Conservation (phyloP, 306 rosid species). For the Citrullus mucosospermus region DNA sequence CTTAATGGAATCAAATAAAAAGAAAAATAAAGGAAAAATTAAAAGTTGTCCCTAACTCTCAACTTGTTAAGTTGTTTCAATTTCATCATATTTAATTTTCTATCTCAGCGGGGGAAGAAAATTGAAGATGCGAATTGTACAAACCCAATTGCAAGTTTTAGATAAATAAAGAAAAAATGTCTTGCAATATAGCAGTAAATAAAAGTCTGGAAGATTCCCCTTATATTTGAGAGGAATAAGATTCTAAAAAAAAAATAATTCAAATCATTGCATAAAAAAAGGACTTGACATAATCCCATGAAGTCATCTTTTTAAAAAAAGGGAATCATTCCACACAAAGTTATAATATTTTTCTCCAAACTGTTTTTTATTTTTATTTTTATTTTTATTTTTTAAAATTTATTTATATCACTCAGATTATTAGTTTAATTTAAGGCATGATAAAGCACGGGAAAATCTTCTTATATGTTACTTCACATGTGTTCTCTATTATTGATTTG, state of each 20-base stretch:
- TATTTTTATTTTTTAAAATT: background rate
- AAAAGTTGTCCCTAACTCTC: no score
- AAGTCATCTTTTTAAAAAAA: background rate
- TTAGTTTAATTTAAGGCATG: background rate
- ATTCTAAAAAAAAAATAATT: background rate
- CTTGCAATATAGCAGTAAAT: background rate
- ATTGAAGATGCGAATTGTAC: background rate
- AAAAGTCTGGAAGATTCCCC: background rate
- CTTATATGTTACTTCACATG: background rate
- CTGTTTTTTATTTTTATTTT: background rate
- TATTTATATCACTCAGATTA: background rate
- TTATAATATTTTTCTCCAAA: background rate
- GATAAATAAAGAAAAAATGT: no score
- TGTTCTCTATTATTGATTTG: background rate
- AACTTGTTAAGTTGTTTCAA: no score
- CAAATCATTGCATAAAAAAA: background rate
- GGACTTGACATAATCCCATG: background rate
- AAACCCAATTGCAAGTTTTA: background rate
- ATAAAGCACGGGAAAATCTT: background rate
- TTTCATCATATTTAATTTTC: no score
- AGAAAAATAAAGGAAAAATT: no score
- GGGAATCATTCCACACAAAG: background rate
- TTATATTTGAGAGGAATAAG: background rate
- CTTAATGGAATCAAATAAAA: no score
- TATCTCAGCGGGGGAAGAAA: background rate